Percentiles rank a stretch among this genome's conserved stretches.
These are phyloP conservation scores for Rubus parviflorus DNA, from an alignment of 306 rosid species.

Conservation along the genomic window DNA sequence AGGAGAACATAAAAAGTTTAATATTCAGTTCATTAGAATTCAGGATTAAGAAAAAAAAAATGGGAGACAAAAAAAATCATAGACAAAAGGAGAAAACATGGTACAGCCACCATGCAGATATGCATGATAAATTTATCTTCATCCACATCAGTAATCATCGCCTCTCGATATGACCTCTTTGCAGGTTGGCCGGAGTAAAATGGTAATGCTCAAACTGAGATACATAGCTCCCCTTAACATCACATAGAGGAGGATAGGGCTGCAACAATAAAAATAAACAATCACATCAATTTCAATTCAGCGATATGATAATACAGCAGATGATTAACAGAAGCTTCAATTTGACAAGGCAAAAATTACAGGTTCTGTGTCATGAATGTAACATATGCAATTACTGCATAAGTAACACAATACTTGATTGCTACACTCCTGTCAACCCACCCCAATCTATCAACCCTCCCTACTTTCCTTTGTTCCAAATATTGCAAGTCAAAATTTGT, in stretches of 20 bases:
- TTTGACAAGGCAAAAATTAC: no score
- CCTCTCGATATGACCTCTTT: slow-evolving; percentile 98
- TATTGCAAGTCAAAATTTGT: no score
- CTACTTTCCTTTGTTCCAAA: background rate
- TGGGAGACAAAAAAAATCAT: background rate
- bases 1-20: no score
- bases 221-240: slow-evolving; percentile 86
- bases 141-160: slow-evolving; percentile 61
- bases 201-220: slow-evolving; percentile 96
- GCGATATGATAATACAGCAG: background rate
- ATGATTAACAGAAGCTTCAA: background rate
- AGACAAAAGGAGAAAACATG: background rate
- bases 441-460: background rate
- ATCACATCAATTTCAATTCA: background rate
- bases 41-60: no score
- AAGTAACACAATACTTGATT: no score
- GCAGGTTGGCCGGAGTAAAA: slow-evolving; percentile 91
- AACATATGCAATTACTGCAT: background rate
- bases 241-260: slow-evolving; percentile 89
- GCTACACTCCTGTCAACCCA: background rate
- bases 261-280: slow-evolving; percentile 34
- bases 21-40: no score
- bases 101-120: background rate
- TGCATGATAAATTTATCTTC: slow-evolving; percentile 9
- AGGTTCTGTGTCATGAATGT: background rate